Evolutionary conservation across 2,329 filamentous ascomycete genomes (phyloP).

Genomic region (Hirsutella rhossiliensis): DNA sequence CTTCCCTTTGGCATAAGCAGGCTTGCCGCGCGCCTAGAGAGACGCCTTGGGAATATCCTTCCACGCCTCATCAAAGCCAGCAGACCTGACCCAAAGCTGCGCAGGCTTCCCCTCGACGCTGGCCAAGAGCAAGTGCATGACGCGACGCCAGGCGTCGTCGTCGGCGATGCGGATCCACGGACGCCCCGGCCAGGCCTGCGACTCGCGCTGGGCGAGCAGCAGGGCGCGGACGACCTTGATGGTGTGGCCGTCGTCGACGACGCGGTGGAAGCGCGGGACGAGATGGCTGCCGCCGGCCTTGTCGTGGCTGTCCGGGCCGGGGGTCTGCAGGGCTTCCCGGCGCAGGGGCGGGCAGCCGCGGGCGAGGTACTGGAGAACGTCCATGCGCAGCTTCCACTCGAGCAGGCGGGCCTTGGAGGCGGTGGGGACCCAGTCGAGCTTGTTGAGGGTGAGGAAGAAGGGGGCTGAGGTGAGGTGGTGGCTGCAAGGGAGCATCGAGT

Average conservation of each 20-base stretch:
- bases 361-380: slow-evolving; percentile 63
- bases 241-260: slow-evolving; percentile 69
- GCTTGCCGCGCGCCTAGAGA: too few relatives aligned
- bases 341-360: slow-evolving; percentile 50
- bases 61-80: slow-evolving; percentile 58
- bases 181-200: slow-evolving; percentile 28
- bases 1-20: too few relatives aligned
- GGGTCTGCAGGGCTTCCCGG: slow-evolving; percentile 31
- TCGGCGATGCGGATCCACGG: slow-evolving; percentile 41
- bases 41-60: slow-evolving; percentile 20
- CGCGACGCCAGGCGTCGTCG: slow-evolving; percentile 45
- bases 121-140: slow-evolving; percentile 51
- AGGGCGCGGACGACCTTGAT: slow-evolving; percentile 65
- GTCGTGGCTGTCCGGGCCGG: slow-evolving; percentile 25
- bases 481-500: slow-evolving; percentile 28
- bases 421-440: slow-evolving; percentile 45
- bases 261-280: slow-evolving; percentile 30
- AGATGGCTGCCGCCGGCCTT: slow-evolving; percentile 35
- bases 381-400: slow-evolving; percentile 70
- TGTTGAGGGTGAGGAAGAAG: slow-evolving; percentile 62
- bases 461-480: slow-evolving; percentile 62
- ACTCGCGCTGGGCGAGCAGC: slow-evolving; percentile 46
- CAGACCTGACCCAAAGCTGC: slow-evolving; percentile 44
- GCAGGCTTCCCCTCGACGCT: slow-evolving; percentile 39
- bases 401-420: slow-evolving; percentile 56